Percentiles rank a stretch among this genome's conserved stretches.
Evolutionary conservation across 306 rosid species (phyloP).

Genomic region (Corylus americana): DNA sequence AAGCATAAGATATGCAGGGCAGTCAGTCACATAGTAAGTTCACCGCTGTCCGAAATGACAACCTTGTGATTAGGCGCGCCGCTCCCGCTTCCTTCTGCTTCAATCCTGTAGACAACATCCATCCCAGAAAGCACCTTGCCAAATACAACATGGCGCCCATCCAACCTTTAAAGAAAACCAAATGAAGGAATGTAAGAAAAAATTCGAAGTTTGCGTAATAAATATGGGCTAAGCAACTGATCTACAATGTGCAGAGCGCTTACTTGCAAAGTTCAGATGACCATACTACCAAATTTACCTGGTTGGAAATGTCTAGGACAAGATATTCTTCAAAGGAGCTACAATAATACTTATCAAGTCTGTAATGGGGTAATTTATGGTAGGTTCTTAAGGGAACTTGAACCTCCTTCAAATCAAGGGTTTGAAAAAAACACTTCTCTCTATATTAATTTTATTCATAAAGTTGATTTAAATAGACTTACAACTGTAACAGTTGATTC

Average conservation of each 20-base stretch:
- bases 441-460: too few relatives aligned
- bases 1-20: neutral
- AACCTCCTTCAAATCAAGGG: too few relatives aligned
- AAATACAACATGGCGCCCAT: constrained; percentile 72
- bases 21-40: constrained; percentile 31
- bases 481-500: too few relatives aligned
- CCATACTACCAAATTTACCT: neutral
- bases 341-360: neutral
- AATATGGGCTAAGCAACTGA: neutral
- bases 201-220: neutral
- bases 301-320: neutral
- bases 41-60: constrained; percentile 54
- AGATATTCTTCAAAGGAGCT: neutral
- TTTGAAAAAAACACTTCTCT: too few relatives aligned
- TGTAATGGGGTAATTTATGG: too few relatives aligned
- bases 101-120: constrained; percentile 55
- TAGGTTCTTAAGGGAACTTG: too few relatives aligned
- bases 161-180: constrained; percentile 59
- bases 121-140: constrained; percentile 58
- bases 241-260: neutral
- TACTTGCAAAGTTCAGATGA: neutral
- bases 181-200: constrained; percentile 9
- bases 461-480: too few relatives aligned
- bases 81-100: constrained; percentile 37
- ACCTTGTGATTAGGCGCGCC: constrained; percentile 44